Conservation (phyloP, 345 rosid species). For the Populus pruinosa region DNA sequence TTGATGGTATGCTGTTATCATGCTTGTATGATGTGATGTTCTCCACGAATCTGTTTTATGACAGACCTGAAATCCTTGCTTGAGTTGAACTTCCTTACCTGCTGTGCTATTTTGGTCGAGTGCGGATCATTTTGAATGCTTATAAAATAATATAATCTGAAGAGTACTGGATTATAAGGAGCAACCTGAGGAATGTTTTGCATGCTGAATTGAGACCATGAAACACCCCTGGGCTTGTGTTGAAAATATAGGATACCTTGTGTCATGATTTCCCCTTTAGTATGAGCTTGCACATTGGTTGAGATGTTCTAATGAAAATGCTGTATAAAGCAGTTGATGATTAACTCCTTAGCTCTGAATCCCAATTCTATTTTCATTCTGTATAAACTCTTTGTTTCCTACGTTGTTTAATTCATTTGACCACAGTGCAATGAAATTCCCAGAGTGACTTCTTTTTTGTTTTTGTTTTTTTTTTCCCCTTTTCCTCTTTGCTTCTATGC, state of each 20-base stretch:
- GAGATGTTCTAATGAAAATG: background rate
- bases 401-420: background rate
- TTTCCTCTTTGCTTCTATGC: slow-evolving; percentile 1
- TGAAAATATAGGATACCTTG: background rate
- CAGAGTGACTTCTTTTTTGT: background rate
- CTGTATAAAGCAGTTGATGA: background rate
- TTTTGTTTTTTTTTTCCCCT: background rate
- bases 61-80: background rate
- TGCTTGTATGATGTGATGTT: background rate
- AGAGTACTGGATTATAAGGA: background rate
- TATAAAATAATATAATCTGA: background rate
- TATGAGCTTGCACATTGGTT: background rate
- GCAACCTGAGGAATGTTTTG: background rate
- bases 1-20: background rate
- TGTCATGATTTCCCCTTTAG: background rate
- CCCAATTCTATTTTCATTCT: background rate
- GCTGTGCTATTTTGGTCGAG: background rate
- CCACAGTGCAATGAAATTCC: background rate
- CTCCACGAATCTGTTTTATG: background rate
- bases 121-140: background rate
- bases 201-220: background rate
- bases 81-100: background rate
- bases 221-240: background rate
- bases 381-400: background rate
- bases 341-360: background rate